Percentiles rank a stretch among this genome's conserved stretches.
phyloP scores from a whole-genome alignment of 2,329 filamentous ascomycete species.

The Eurotiales sp. region DNA sequence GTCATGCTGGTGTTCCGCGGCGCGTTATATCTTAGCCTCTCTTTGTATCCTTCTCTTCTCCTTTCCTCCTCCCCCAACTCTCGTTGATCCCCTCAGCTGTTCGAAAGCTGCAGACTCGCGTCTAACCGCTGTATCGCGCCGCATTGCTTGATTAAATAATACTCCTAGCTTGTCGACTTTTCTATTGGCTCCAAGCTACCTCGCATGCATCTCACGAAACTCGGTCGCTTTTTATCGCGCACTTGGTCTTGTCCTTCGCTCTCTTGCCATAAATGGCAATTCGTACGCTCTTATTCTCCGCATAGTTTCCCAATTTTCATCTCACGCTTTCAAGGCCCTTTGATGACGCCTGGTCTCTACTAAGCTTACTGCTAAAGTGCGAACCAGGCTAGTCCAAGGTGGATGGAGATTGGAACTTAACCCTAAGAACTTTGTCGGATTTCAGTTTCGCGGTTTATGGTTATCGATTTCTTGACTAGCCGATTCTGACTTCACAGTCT shows the following conservation, averaged over 20 bases:
- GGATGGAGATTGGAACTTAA: conserved; percentile 86
- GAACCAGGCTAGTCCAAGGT: conserved; percentile 47
- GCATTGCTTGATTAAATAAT: not conserved
- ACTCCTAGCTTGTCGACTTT: conserved; percentile 3
- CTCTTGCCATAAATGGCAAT: conserved; percentile 34
- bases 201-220: conserved; percentile 6
- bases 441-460: conserved; percentile 65
- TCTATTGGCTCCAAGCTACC: conserved; percentile 13
- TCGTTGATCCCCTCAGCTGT: conserved; percentile 3
- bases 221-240: conserved; percentile 6
- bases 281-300: conserved; percentile 69
- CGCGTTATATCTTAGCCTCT: conserved; percentile 1
- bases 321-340: conserved; percentile 51
- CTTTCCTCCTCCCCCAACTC: conserved; percentile 8
- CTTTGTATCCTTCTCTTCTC: not conserved
- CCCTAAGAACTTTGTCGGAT: conserved; percentile 81
- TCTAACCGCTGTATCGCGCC: not conserved
- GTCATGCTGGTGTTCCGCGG: not conserved
- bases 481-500: conserved; percentile 30
- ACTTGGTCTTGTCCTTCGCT: conserved; percentile 28
- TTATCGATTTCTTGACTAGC: conserved; percentile 69
- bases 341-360: conserved; percentile 36
- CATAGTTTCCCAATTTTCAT: conserved; percentile 73
- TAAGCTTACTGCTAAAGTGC: conserved; percentile 21
- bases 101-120: conserved; percentile 1